Evolutionary conservation across 148 eudicot genomes (phyloP).

Genomic region (Rhododendron mucronatum): DNA sequence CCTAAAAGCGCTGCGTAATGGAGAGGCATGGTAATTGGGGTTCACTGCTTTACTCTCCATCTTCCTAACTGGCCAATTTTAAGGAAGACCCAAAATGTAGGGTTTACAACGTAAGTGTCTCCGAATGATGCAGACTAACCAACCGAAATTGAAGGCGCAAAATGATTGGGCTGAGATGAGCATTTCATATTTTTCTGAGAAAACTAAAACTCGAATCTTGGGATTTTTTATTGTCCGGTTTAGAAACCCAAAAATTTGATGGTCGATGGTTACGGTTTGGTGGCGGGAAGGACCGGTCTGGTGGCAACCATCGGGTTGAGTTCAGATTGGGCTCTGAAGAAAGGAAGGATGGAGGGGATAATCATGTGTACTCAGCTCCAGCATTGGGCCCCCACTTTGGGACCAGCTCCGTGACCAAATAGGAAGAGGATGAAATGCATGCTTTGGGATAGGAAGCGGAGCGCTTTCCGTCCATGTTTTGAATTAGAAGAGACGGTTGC

Average conservation of each 20-base stretch:
- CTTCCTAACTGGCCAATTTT: neutral
- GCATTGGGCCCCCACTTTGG: neutral
- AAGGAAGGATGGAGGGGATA: too few species aligned
- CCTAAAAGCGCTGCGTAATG: neutral
- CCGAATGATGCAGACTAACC: neutral
- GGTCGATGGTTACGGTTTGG: neutral
- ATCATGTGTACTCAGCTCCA: neutral
- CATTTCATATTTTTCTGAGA: too few species aligned
- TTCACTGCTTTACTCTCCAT: slow-evolving; percentile 27
- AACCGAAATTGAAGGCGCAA: neutral
- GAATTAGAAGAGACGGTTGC: too few species aligned
- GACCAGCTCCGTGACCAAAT: neutral
- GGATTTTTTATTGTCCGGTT: too few species aligned
- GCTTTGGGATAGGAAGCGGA: too few species aligned
- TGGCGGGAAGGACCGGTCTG: neutral
- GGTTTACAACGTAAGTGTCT: neutral
- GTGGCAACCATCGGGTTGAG: too few species aligned
- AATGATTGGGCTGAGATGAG: neutral
- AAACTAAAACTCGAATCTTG: too few species aligned
- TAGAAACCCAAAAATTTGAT: too few species aligned
- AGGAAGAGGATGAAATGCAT: too few species aligned
- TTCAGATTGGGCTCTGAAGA: too few species aligned
- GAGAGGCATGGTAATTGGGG: slow-evolving; percentile 6
- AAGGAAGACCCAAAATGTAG: neutral
- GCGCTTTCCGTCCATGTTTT: too few species aligned